Percentiles rank a stretch among this genome's conserved stretches.
phyloP scores from a whole-genome alignment of 179 eudicot species.

The Silene coronaria region DNA sequence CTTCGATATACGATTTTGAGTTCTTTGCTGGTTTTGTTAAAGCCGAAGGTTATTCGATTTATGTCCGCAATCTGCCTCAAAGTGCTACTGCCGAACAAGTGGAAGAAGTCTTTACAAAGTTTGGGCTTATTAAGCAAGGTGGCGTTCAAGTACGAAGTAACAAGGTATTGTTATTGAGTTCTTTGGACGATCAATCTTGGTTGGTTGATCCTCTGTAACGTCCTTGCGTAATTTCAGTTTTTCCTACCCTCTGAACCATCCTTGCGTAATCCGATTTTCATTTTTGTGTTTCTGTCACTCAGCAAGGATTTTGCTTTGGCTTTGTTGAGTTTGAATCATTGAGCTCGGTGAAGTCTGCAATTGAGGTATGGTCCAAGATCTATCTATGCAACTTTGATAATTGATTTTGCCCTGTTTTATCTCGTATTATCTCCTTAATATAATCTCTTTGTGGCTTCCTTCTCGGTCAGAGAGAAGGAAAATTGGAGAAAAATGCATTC shows the following conservation, averaged over 20 bases:
- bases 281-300: slow-evolving; percentile 25
- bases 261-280: neutral
- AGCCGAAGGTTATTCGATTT: slow-evolving; percentile 63
- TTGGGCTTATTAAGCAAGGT: slow-evolving; percentile 64
- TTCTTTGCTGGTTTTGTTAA: slow-evolving; percentile 16
- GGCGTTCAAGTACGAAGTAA: slow-evolving; percentile 85
- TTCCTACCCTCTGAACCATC: neutral
- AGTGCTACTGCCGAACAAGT: slow-evolving; percentile 46
- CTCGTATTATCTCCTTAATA: neutral
- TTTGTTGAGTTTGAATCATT: slow-evolving; percentile 64
- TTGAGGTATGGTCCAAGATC: slow-evolving; percentile 41
- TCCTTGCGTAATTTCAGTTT: neutral
- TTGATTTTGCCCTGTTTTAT: neutral
- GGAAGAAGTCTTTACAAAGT: slow-evolving; percentile 59
- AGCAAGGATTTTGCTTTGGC: slow-evolving; percentile 74
- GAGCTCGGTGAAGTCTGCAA: slow-evolving; percentile 52
- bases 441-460: neutral
- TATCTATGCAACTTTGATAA: neutral
- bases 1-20: slow-evolving; percentile 16
- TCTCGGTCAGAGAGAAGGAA: neutral
- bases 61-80: slow-evolving; percentile 55
- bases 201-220: neutral
- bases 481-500: too few relatives aligned
- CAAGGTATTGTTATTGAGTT: slow-evolving; percentile 35
- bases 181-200: neutral